phyloP scores from a whole-genome alignment of 1,284 basidiomycete species.

The Leccinum subrobustum region DNA sequence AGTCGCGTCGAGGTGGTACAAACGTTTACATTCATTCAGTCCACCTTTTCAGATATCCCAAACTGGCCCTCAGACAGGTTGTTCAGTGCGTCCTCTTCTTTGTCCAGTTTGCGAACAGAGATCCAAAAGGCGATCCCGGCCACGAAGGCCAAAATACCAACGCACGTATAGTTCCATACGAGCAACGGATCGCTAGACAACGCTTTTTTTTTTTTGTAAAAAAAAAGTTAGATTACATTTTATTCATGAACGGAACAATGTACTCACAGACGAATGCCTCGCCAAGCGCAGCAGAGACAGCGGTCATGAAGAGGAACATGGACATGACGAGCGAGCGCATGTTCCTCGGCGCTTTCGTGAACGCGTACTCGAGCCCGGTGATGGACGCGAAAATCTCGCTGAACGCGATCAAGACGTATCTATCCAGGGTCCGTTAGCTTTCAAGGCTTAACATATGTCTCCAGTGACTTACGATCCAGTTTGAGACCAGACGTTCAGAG shows the following conservation, averaged over 20 bases:
- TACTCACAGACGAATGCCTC: slow-evolving; percentile 64
- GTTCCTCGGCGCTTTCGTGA: slow-evolving; percentile 81
- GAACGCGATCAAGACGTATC: slow-evolving; percentile 67
- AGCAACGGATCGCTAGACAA: slow-evolving; percentile 51
- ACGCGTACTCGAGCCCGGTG: slow-evolving; percentile 87
- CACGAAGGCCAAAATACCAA: slow-evolving; percentile 43
- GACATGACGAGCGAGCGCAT: slow-evolving; percentile 81
- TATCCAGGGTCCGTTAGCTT: slow-evolving; percentile 9
- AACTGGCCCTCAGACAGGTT: slow-evolving; percentile 43
- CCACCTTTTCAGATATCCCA: slow-evolving; percentile 13
- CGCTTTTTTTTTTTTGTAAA: slow-evolving; percentile 30
- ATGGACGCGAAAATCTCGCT: slow-evolving; percentile 85
- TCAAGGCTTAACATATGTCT: not conserved
- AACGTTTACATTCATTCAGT: not conserved
- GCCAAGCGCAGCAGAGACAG: slow-evolving; percentile 62
- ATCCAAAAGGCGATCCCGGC: slow-evolving; percentile 57
- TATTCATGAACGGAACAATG: not conserved
- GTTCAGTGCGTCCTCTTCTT: slow-evolving; percentile 63
- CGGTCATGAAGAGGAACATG: slow-evolving; percentile 69
- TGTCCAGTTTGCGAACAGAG: slow-evolving; percentile 57
- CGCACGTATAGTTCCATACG: slow-evolving; percentile 53
- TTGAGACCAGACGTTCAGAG: slow-evolving; percentile 78
- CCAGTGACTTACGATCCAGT: slow-evolving; percentile 47
- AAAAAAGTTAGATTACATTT: not conserved
- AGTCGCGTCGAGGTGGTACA: not conserved